phyloP scores from a whole-genome alignment of 768 basidiomycete species.

The Boletus insuetus region DNA sequence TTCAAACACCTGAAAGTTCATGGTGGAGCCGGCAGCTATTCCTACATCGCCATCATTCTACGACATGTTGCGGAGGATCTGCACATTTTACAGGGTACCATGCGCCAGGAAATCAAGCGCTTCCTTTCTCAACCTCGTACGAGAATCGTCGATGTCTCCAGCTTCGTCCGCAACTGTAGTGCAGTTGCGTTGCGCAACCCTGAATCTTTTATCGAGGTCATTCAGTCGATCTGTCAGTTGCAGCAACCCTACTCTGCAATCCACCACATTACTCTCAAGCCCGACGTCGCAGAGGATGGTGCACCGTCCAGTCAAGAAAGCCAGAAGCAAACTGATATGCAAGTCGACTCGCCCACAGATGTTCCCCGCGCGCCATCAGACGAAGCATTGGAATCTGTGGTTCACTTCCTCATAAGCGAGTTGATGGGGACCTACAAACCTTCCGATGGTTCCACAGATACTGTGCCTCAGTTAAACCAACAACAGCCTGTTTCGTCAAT shows the following conservation, averaged over 20 bases:
- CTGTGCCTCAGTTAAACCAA: constrained; percentile 12
- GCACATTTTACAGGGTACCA: constrained; percentile 59
- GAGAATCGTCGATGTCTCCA: constrained; percentile 62
- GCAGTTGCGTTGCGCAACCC: constrained; percentile 83
- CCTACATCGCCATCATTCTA: constrained; percentile 84
- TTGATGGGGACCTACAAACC: constrained; percentile 61
- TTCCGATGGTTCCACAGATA: constrained; percentile 30
- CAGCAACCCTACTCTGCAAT: constrained; percentile 57
- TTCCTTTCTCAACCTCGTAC: constrained; percentile 76
- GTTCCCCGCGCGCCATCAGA: constrained; percentile 26
- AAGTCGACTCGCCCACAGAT: constrained; percentile 44
- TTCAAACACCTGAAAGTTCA: constrained; percentile 64
- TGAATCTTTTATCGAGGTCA: constrained; percentile 68
- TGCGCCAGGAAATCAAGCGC: constrained; percentile 79
- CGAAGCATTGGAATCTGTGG: constrained; percentile 54
- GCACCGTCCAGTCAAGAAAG: constrained; percentile 9
- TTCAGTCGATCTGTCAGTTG: constrained; percentile 69
- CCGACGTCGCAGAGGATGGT: constrained; percentile 27
- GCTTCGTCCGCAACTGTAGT: constrained; percentile 74
- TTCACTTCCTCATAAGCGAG: constrained; percentile 74
- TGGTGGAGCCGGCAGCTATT: constrained; percentile 65
- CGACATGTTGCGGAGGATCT: constrained; percentile 88
- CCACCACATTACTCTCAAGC: constrained; percentile 59
- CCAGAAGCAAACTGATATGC: constrained; percentile 49
- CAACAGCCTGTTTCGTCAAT: constrained; percentile 2